phyloP scores from a whole-genome alignment of 1,284 basidiomycete genomes.

The Rhodotorula sp. region DNA sequence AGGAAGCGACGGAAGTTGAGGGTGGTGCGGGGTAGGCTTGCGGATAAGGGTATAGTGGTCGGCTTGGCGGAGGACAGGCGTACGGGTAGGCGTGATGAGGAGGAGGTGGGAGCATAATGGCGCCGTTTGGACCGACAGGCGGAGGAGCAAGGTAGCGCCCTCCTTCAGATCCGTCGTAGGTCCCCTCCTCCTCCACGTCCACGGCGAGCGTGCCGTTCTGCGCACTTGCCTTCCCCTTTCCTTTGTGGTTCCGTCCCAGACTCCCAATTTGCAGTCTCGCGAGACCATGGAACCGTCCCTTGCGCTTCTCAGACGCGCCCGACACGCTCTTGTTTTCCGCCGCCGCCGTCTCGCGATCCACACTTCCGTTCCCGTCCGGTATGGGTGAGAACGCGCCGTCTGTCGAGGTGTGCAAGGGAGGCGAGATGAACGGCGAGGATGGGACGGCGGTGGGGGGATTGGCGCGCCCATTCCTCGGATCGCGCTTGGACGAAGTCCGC shows the following conservation, averaged over 20 bases:
- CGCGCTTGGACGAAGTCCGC: slow-evolving; percentile 5
- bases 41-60: background rate
- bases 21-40: background rate
- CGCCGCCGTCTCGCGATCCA: background rate
- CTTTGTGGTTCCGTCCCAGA: background rate
- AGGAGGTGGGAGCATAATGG: slow-evolving; percentile 1
- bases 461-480: background rate
- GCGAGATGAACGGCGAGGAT: background rate
- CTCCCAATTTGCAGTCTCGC: slow-evolving; percentile 10
- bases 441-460: background rate
- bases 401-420: background rate
- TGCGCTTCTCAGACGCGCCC: background rate
- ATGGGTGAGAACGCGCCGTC: background rate
- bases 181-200: background rate
- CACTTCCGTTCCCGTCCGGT: background rate
- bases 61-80: slow-evolving; percentile 1
- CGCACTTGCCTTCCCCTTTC: slow-evolving; percentile 1
- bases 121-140: background rate
- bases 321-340: no score
- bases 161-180: background rate
- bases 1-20: slow-evolving; percentile 1
- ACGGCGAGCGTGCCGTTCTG: background rate
- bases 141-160: background rate
- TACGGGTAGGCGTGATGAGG: background rate
- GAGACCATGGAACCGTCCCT: slow-evolving; percentile 9